Evolutionary conservation across 441 rosid genomes (phyloP).

Genomic region (Populus tomentosa): DNA sequence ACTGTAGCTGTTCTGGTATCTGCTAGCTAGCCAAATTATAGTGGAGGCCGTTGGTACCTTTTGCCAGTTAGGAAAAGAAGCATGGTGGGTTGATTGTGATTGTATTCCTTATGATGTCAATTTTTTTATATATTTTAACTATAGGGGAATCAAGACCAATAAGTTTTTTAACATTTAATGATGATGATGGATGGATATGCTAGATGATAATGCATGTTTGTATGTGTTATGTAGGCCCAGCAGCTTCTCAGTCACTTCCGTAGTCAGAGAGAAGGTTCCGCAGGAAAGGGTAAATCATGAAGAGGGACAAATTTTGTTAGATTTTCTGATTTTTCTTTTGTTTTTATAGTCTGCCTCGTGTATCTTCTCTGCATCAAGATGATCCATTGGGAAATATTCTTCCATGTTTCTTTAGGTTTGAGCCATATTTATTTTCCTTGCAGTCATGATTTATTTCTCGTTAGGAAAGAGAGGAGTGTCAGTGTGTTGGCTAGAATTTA

Average conservation of each 20-base stretch:
- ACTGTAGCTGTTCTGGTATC: neutral
- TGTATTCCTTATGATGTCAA: neutral
- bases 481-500: neutral
- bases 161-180: neutral
- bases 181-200: neutral
- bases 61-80: neutral
- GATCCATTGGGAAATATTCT: conserved; percentile 10
- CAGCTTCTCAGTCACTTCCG: conserved; percentile 94
- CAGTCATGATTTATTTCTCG: conserved; percentile 17
- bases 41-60: neutral
- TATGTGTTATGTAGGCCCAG: conserved; percentile 60
- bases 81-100: neutral
- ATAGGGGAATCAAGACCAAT: neutral
- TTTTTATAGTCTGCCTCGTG: conserved; percentile 6
- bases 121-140: neutral
- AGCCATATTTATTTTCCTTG: conserved; percentile 10
- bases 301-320: conserved; percentile 15
- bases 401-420: conserved; percentile 11
- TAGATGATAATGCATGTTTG: conserved; percentile 14
- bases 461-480: neutral
- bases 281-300: conserved; percentile 55
- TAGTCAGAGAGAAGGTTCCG: conserved; percentile 68
- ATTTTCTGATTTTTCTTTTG: conserved; percentile 5
- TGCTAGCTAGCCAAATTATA: neutral
- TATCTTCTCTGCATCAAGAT: conserved; percentile 4